Evolutionary conservation across 2,329 filamentous ascomycete species (phyloP).

Genomic region (Fusarium pilosicola): DNA sequence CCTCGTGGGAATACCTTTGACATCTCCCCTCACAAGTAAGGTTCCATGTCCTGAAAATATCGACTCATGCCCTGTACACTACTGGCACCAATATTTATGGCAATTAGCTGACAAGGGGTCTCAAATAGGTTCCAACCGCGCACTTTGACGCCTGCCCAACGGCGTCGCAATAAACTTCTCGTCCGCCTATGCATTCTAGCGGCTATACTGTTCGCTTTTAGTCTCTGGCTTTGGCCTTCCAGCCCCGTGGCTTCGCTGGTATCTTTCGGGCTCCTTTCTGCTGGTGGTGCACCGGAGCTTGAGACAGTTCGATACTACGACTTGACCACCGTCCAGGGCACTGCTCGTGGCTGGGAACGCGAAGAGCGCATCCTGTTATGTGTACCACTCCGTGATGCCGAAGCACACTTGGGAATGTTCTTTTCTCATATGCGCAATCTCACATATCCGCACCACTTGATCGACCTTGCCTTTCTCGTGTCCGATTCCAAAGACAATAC

Average conservation of each 20-base stretch:
- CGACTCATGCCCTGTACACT: neutral
- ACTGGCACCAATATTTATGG: neutral
- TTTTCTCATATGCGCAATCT: constrained; percentile 97
- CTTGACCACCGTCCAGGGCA: constrained; percentile 88
- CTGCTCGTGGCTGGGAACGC: constrained; percentile 92
- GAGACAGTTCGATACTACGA: constrained; percentile 99
- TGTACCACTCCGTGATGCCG: constrained; percentile 91
- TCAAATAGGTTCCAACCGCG: constrained; percentile 77
- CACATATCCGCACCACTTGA: constrained; percentile 95
- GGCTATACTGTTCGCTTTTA: constrained; percentile 70
- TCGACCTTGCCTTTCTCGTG: constrained; percentile 95
- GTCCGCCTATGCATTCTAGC: constrained; percentile 71
- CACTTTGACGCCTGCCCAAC: constrained; percentile 74
- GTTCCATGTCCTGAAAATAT: neutral
- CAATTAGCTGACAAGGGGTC: constrained; percentile 20
- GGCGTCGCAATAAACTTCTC: constrained; percentile 78
- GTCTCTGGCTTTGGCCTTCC: constrained; percentile 79
- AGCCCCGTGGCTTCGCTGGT: constrained; percentile 69
- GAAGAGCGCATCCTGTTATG: constrained; percentile 96
- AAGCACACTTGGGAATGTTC: constrained; percentile 95
- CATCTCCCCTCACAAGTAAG: constrained; percentile 88
- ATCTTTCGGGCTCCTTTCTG: constrained; percentile 76
- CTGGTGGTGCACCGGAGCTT: constrained; percentile 77
- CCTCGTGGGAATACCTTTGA: constrained; percentile 82
- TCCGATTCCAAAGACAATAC: constrained; percentile 97